These are phyloP conservation scores for Fusarium duplospermum DNA, from an alignment of 2,329 filamentous ascomycete species.

Conservation along the genomic window DNA sequence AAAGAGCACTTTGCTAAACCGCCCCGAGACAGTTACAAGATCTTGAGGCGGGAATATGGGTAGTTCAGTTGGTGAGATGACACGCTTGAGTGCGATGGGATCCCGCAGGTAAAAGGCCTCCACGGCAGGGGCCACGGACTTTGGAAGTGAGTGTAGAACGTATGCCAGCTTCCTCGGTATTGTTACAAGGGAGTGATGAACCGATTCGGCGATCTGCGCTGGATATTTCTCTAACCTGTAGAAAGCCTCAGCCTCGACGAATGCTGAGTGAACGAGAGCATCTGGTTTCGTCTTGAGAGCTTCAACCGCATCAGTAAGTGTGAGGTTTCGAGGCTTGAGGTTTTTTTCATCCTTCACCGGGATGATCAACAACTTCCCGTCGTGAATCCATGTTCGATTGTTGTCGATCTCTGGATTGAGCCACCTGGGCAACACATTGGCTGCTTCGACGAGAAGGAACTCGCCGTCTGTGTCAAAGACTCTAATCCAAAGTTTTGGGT, in stretches of 20 bases:
- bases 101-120: slow-evolving; percentile 96
- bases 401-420: slow-evolving; percentile 89
- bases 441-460: slow-evolving; percentile 94
- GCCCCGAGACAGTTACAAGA: slow-evolving; percentile 80
- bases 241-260: slow-evolving; percentile 90
- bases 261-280: slow-evolving; percentile 75
- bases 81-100: slow-evolving; percentile 76
- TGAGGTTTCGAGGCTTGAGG: slow-evolving; percentile 59
- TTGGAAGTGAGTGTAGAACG: slow-evolving; percentile 79
- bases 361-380: slow-evolving; percentile 80
- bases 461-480: slow-evolving; percentile 92
- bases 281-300: slow-evolving; percentile 68
- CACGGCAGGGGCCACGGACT: slow-evolving; percentile 82
- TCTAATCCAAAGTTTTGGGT: slow-evolving; percentile 82
- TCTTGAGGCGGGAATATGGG: slow-evolving; percentile 81
- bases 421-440: slow-evolving; percentile 88
- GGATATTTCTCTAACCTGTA: slow-evolving; percentile 90
- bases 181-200: slow-evolving; percentile 79
- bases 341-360: slow-evolving; percentile 57
- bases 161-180: slow-evolving; percentile 86
- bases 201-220: slow-evolving; percentile 74
- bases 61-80: slow-evolving; percentile 66
- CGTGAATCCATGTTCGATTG: slow-evolving; percentile 90
- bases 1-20: slow-evolving; percentile 89
- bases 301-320: slow-evolving; percentile 71